Conservation (phyloP, 2,329 filamentous ascomycete species). For the Calcarisporium arbuscula region DNA sequence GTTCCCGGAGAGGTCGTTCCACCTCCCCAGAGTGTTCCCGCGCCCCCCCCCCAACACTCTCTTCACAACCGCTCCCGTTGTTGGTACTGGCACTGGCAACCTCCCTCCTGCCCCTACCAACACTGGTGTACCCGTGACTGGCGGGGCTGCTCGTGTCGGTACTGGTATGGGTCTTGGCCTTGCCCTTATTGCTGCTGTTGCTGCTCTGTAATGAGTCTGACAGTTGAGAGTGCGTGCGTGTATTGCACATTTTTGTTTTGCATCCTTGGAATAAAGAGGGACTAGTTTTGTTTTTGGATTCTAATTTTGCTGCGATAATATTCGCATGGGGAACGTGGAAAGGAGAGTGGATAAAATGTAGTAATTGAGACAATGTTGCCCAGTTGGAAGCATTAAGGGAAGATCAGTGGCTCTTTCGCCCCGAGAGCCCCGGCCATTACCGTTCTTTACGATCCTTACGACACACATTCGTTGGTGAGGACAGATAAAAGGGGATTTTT, state of each 20-base stretch:
- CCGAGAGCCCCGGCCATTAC: conserved; percentile 28
- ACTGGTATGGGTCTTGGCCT: conserved; percentile 41
- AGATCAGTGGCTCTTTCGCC: no score
- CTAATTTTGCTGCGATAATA: conserved; percentile 6
- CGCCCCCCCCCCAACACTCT: conserved; percentile 9
- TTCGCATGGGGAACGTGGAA: no score
- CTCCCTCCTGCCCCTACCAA: conserved; percentile 28
- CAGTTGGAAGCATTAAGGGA: no score
- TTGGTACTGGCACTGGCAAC: conserved; percentile 25
- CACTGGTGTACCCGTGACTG: conserved; percentile 28
- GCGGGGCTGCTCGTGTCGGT: conserved; percentile 32
- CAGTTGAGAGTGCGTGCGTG: no score
- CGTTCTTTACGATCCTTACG: conserved; percentile 56
- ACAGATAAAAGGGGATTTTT: no score
- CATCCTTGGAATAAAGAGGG: no score
- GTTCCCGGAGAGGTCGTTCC: conserved; percentile 14
- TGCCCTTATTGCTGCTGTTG: conserved; percentile 36
- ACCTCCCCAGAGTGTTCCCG: conserved; percentile 1
- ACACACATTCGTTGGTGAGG: no score
- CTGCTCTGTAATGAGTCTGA: conserved; percentile 38
- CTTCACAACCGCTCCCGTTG: conserved; percentile 10
- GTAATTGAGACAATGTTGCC: no score
- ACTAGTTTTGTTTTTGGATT: conserved; percentile 3
- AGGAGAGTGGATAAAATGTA: no score
- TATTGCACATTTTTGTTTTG: no score